Base-by-base conservation (phyloP, 345 rosid genomes). In the Hirschfeldia incana region DNA sequence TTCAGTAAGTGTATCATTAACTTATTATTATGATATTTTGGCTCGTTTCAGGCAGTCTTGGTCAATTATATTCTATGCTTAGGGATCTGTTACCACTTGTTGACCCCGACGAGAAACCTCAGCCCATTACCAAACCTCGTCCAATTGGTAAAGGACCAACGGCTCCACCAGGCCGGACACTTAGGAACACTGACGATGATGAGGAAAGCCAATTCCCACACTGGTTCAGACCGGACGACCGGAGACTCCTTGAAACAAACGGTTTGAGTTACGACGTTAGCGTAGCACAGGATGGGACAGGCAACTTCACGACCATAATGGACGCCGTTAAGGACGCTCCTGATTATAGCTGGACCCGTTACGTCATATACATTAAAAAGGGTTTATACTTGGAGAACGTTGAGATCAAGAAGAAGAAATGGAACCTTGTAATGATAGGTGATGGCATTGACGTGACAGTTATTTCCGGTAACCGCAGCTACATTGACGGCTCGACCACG, bases 211-310 rank as follows among this genome's bases (percentile, higher is more conserved):
- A 27, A 49, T 89, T 86, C 68, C 97, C 97, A 21, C 55, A 75
- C 0, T 93, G 97, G 97, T 62, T 93, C 36, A 83, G 81, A 76
- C 68, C 75, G 0, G 78, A 80, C 5, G 95, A 92, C 70, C 77
- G 89, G 30, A 83, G 78, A 85, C 72, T 92, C 76, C 29, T 87
- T 39, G 74, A 86, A 44, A 83, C 59, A 69, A 75, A 90, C 74
- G 83, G 85, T 70, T 80, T 83, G 49, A 67, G 9, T 6, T 72
- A 72, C 53, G 8, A 68, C 28, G 86, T 82, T 61, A 74, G 77
- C 10, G 97, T 94, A 60, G 97, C 98, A 11, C 83, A 81, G n/a
- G 98, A 94, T 42, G 98, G 98, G 8, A 88, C 85, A 33, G 92
- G 98, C 37, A 86, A 89, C 81, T 91, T 88, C 68, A 89, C 81